Percentiles rank a stretch among this genome's conserved stretches.
These are phyloP conservation scores for Apiotrichum laibachii DNA, from an alignment of 1,284 basidiomycete species.

Conservation along the genomic window DNA sequence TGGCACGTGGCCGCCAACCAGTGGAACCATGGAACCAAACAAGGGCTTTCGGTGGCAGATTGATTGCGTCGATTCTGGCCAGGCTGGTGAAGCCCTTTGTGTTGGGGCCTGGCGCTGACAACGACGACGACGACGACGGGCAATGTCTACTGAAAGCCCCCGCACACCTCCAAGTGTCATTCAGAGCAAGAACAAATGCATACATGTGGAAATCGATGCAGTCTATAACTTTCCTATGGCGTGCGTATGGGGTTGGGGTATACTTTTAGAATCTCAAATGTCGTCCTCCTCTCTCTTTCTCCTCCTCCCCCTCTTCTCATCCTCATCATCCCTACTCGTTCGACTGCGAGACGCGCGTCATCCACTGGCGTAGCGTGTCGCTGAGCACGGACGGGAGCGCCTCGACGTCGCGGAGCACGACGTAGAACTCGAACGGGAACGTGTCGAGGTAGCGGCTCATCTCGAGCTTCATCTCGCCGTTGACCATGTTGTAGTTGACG, in stretches of 20 bases:
- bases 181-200: no score
- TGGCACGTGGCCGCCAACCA: no score
- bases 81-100: no score
- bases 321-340: conserved; percentile 34
- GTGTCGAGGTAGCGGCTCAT: conserved; percentile 89
- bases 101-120: no score
- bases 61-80: no score
- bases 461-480: conserved; percentile 81
- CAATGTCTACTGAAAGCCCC: no score
- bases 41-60: no score
- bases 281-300: neutral
- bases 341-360: conserved; percentile 48
- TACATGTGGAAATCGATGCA: neutral
- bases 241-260: conserved; percentile 4
- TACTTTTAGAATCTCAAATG: conserved; percentile 1
- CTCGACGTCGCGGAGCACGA: conserved; percentile 86
- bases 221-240: conserved; percentile 1
- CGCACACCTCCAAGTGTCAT: no score
- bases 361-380: conserved; percentile 84
- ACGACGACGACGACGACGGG: no score
- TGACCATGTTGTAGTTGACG: conserved; percentile 79
- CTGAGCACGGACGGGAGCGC: conserved; percentile 86
- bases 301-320: neutral
- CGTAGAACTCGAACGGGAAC: conserved; percentile 98
- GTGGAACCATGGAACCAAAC: no score